phyloP scores from a whole-genome alignment of 2,329 filamentous ascomycete genomes.

The Phaeosphaeria sp. region DNA sequence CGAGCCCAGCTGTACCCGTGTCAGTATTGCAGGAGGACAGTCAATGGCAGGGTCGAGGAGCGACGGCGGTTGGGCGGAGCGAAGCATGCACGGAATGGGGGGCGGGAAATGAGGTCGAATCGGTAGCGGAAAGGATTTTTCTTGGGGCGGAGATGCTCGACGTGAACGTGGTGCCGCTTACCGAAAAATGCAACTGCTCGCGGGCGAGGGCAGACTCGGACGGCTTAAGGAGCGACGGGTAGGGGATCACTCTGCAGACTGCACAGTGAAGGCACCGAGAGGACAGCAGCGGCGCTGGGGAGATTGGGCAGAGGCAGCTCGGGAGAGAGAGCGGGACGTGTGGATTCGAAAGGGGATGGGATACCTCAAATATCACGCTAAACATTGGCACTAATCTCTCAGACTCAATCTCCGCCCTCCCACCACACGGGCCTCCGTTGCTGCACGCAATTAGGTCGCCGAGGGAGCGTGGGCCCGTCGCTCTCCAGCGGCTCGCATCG shows the following conservation, averaged over 20 bases:
- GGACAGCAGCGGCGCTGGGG: constrained; percentile 29
- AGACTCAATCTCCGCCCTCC: constrained; percentile 24
- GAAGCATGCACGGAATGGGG: constrained; percentile 28
- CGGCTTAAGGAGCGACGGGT: constrained; percentile 43
- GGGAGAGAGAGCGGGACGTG: constrained; percentile 29
- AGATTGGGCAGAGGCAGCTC: constrained; percentile 24
- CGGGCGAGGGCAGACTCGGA: constrained; percentile 5
- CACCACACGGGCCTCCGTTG: constrained; percentile 31
- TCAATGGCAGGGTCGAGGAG: constrained; percentile 21
- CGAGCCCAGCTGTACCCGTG: constrained; percentile 15
- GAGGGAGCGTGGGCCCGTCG: constrained; percentile 4
- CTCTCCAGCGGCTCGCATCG: constrained; percentile 23
- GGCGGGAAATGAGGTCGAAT: constrained; percentile 36
- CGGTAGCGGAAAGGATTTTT: constrained; percentile 45
- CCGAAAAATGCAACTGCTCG: constrained; percentile 29
- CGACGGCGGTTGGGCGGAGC: constrained; percentile 19
- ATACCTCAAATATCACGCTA: constrained; percentile 39
- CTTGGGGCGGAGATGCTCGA: constrained; percentile 31
- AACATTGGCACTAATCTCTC: constrained; percentile 28
- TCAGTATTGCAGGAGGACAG: constrained; percentile 6
- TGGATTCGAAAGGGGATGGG: constrained; percentile 38
- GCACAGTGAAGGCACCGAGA: constrained; percentile 35
- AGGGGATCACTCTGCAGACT: constrained; percentile 28
- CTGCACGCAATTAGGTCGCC: constrained; percentile 41
- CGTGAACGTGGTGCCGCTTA: constrained; percentile 36